Evolutionary conservation across 2,329 filamentous ascomycete genomes (phyloP).

Genomic region (Bertia moriformis): DNA sequence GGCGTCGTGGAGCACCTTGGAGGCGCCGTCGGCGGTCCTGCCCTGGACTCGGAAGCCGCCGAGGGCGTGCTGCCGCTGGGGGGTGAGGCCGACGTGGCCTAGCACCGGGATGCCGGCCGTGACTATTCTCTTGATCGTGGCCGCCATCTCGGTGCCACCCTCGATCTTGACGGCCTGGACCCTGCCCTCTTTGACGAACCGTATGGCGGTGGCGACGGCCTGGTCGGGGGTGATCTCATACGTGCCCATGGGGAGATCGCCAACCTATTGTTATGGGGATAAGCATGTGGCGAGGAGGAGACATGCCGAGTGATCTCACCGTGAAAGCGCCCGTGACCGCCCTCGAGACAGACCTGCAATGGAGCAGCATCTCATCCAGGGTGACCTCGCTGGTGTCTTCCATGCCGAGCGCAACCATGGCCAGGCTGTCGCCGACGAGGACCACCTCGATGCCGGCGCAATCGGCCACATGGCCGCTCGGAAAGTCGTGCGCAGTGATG

Average conservation of each 20-base stretch:
- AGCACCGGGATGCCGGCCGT: constrained; percentile 82
- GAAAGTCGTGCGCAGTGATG: constrained; percentile 94
- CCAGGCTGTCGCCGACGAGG: constrained; percentile 85
- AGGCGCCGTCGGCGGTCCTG: constrained; percentile 61
- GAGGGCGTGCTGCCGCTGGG: constrained; percentile 80
- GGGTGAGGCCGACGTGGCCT: constrained; percentile 84
- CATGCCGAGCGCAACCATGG: constrained; percentile 95
- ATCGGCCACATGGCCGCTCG: constrained; percentile 79
- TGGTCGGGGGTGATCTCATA: constrained; percentile 85
- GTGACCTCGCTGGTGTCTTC: constrained; percentile 82
- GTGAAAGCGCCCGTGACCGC: constrained; percentile 73
- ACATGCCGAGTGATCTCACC: constrained; percentile 29
- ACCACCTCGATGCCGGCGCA: constrained; percentile 84
- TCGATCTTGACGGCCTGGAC: constrained; percentile 84
- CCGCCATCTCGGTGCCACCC: constrained; percentile 76
- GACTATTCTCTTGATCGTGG: constrained; percentile 73
- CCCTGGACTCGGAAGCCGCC: constrained; percentile 93
- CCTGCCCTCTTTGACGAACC: constrained; percentile 79
- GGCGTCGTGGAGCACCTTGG: constrained; percentile 69
- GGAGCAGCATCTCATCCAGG: constrained; percentile 87
- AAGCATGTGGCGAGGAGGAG: constrained; percentile 7
- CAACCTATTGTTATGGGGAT: constrained; percentile 41
- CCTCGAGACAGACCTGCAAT: constrained; percentile 77
- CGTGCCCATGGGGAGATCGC: constrained; percentile 89
- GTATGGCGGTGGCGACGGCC: constrained; percentile 71